Conservation (phyloP, 768 basidiomycete species). For the Russula dissimulans region DNA sequence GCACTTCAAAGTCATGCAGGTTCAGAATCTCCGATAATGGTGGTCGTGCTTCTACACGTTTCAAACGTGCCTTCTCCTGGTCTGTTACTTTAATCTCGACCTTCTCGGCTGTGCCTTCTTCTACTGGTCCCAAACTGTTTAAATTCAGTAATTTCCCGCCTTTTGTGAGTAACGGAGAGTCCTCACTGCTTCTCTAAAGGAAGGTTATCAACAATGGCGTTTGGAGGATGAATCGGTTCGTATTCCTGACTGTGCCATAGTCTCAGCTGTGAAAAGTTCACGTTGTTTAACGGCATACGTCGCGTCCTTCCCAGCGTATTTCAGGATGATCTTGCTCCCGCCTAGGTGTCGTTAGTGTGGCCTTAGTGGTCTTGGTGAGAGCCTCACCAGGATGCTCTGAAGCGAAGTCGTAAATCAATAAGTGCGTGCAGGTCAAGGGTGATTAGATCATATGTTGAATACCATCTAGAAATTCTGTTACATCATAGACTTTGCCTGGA, state of each 20-base stretch:
- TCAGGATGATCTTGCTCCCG: conserved; percentile 42
- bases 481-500: conserved; percentile 36
- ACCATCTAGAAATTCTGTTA: conserved; percentile 34
- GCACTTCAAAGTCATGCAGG: conserved; percentile 89
- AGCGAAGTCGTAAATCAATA: no score
- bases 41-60: conserved; percentile 54
- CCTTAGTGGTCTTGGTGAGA: not conserved
- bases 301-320: conserved; percentile 48
- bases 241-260: conserved; percentile 41
- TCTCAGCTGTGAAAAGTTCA: not conserved
- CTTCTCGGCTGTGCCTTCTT: conserved; percentile 56
- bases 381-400: conserved; percentile 18
- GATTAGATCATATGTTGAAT: conserved; percentile 1
- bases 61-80: conserved; percentile 60
- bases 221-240: conserved; percentile 84
- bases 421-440: not conserved
- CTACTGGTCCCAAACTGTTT: conserved; percentile 54
- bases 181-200: conserved; percentile 68
- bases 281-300: conserved; percentile 21
- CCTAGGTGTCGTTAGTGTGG: conserved; percentile 23
- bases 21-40: conserved; percentile 73
- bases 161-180: not conserved
- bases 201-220: conserved; percentile 66
- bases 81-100: conserved; percentile 55
- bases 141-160: not conserved